phyloP scores from a whole-genome alignment of 345 rosid species.

The Dipteronia sinensis region DNA sequence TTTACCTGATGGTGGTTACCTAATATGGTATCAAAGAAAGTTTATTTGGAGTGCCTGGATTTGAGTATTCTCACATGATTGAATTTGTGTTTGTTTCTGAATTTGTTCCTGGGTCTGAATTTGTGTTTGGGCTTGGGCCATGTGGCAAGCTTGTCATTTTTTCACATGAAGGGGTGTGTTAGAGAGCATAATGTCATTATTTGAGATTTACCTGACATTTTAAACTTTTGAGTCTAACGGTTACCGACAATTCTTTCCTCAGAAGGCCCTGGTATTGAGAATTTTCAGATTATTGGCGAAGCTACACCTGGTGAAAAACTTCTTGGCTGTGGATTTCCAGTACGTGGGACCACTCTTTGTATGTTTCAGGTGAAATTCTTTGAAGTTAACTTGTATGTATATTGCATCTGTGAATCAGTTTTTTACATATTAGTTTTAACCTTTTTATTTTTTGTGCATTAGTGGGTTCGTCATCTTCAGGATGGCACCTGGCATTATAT shows the following conservation, averaged over 20 bases:
- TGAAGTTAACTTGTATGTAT: constrained; percentile 13
- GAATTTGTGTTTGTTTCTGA: neutral
- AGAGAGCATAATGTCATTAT: neutral
- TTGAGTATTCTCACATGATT: neutral
- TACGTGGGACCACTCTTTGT: constrained; percentile 92
- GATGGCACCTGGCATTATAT: constrained; percentile 94
- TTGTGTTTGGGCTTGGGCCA: neutral
- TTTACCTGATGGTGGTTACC: neutral
- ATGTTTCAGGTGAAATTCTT: constrained; percentile 81
- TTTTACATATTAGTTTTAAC: neutral
- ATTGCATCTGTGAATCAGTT: neutral
- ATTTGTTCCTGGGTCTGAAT: neutral
- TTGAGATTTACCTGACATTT: neutral
- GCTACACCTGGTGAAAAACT: constrained; percentile 89
- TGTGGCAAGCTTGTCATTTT: neutral
- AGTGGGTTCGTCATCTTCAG: constrained; percentile 98
- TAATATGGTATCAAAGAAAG: neutral
- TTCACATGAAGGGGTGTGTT: neutral
- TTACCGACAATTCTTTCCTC: constrained; percentile 9
- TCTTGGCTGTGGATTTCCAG: constrained; percentile 92
- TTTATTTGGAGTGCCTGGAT: neutral
- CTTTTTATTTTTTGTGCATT: constrained; percentile 14
- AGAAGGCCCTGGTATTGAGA: constrained; percentile 91
- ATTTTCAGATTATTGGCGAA: constrained; percentile 88
- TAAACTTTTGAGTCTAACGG: neutral